phyloP scores from a whole-genome alignment of 805 yeast genomes.

The Scheffersomyces coipomensis region DNA sequence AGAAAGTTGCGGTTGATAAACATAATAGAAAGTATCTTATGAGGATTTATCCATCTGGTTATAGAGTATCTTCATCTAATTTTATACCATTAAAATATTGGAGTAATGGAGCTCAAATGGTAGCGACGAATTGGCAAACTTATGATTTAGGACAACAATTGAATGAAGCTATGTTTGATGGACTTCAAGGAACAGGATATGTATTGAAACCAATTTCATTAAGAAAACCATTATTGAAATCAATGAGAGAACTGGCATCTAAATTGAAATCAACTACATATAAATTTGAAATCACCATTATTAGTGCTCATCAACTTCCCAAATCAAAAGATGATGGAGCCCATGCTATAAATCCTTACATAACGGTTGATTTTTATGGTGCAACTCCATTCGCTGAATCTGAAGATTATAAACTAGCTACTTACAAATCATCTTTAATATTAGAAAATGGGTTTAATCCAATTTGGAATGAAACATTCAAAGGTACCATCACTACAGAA shows the following conservation, averaged over 20 bases:
- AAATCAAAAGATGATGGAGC: constrained; percentile 55
- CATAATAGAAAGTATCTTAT: constrained; percentile 76
- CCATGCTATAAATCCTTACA: constrained; percentile 54
- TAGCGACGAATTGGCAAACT: constrained; percentile 96
- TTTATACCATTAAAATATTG: constrained; percentile 79
- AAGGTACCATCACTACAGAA: constrained; percentile 34
- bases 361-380: constrained; percentile 61
- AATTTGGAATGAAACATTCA: constrained; percentile 62
- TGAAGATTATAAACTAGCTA: constrained; percentile 11
- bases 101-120: constrained; percentile 89
- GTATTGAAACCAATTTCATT: constrained; percentile 66
- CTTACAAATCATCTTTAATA: constrained; percentile 27
- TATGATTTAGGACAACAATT: constrained; percentile 86
- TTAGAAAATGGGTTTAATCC: constrained; percentile 85
- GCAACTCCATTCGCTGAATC: constrained; percentile 17
- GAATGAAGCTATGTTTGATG: constrained; percentile 77
- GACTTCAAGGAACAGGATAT: constrained; percentile 65
- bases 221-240: constrained; percentile 30
- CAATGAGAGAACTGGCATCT: constrained; percentile 10
- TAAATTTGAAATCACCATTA: constrained; percentile 36
- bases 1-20: constrained; percentile 56
- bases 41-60: constrained; percentile 85
- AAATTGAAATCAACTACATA: constrained; percentile 4
- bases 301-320: constrained; percentile 87
- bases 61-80: constrained; percentile 74